A percentile compares a stretch with the other conserved stretches of the same genome.
Conservation (phyloP, 305 asterid species). For the Fraxinus floribunda region DNA sequence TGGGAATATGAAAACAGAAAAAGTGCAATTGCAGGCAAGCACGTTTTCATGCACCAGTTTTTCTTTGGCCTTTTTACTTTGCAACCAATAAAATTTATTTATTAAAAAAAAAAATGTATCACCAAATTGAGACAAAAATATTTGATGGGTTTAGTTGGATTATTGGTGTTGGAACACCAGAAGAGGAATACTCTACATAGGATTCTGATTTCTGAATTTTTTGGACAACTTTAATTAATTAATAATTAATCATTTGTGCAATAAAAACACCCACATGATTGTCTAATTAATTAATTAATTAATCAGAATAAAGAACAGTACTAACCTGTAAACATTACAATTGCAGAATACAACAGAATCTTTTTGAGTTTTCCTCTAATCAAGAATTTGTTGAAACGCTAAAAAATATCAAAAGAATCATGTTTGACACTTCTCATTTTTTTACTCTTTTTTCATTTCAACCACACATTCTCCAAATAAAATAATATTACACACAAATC, state of each 20-base stretch:
- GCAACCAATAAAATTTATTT: neutral
- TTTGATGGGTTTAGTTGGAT: neutral
- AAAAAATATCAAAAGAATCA: neutral
- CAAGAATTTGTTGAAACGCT: neutral
- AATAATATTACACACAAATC: too few species aligned
- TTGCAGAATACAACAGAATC: conserved; percentile 3
- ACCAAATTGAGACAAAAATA: neutral
- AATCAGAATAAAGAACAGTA: neutral
- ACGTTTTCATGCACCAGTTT: neutral
- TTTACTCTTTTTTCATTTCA: too few species aligned
- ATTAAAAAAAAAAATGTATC: neutral
- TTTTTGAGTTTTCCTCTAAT: conserved; percentile 11
- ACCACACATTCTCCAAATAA: too few species aligned
- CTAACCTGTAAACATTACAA: neutral
- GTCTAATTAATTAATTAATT: conserved; percentile 1
- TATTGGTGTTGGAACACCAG: conserved; percentile 7
- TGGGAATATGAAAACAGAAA: neutral
- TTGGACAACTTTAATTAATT: conserved; percentile 26
- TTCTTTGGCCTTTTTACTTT: neutral
- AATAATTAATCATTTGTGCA: conserved; percentile 34
- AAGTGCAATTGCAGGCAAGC: neutral
- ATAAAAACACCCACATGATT: conserved; percentile 11
- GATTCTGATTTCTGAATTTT: conserved; percentile 32
- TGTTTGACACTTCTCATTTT: too few species aligned
- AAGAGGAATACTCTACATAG: conserved; percentile 26